Evolutionary conservation across 1,139 yeast species (phyloP).

Genomic region (Geotrichum citri-aurantii): DNA sequence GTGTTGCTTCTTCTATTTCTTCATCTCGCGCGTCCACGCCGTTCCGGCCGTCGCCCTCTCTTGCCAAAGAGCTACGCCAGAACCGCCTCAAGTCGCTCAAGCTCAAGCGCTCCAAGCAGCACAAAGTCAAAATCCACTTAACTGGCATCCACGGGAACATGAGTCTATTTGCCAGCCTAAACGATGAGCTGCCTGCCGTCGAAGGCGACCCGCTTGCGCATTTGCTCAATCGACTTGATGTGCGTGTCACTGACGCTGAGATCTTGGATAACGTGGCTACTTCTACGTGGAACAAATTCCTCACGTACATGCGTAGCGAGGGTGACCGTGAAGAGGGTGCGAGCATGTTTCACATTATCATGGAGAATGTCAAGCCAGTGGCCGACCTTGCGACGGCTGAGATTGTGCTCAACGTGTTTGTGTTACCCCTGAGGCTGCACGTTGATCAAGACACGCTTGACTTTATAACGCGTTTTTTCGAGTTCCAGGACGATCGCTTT

Average conservation of each 20-base stretch:
- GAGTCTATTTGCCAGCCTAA: conserved; percentile 42
- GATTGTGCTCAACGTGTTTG: conserved; percentile 47
- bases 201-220: conserved; percentile 5
- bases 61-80: conserved; percentile 21
- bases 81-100: conserved; percentile 36
- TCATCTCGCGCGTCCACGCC: neutral
- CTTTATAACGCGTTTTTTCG: conserved; percentile 70
- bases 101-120: conserved; percentile 57
- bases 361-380: conserved; percentile 63
- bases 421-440: conserved; percentile 73
- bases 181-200: conserved; percentile 23
- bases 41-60: conserved; percentile 15
- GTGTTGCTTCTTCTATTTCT: conserved; percentile 3
- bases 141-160: conserved; percentile 48
- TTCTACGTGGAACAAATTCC: conserved; percentile 87
- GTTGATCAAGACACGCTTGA: conserved; percentile 93
- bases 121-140: conserved; percentile 58
- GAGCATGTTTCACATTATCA: conserved; percentile 51
- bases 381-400: conserved; percentile 65
- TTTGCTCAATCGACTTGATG: conserved; percentile 43
- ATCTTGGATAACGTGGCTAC: conserved; percentile 75
- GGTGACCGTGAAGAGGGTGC: conserved; percentile 69
- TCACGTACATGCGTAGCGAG: conserved; percentile 60
- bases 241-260: conserved; percentile 50
- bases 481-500: conserved; percentile 70